A percentile compares a stretch with the other conserved stretches of the same genome.
These are phyloP conservation scores for Picochlorum sp. DNA, from an alignment of 139 green algal genomes.

Conservation along the genomic window DNA sequence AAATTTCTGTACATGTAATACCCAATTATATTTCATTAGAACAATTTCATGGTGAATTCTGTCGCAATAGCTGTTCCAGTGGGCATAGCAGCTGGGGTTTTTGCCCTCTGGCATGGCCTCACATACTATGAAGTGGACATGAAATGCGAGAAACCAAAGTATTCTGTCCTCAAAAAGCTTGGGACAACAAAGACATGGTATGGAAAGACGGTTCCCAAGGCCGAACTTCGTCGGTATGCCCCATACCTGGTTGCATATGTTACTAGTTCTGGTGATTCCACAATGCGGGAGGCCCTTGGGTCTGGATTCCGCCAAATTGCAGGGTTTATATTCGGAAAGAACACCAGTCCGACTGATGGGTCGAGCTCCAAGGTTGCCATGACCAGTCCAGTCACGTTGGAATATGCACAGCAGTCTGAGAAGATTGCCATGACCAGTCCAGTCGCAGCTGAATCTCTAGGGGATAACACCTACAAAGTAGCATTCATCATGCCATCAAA, in stretches of 20 bases:
- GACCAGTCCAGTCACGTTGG: constrained; percentile 46
- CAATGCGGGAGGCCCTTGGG: constrained; percentile 24
- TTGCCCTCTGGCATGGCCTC: neutral
- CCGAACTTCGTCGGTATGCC: constrained; percentile 34
- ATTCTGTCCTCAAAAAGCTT: constrained; percentile 31
- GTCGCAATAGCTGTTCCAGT: constrained; percentile 2
- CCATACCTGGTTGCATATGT: constrained; percentile 46
- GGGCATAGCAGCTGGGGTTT: neutral
- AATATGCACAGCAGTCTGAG: constrained; percentile 19
- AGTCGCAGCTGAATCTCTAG: constrained; percentile 15
- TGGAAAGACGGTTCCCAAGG: neutral
- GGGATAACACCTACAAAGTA: constrained; percentile 23
- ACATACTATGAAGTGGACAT: constrained; percentile 15
- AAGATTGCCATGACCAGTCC: constrained; percentile 33
- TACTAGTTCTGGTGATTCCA: constrained; percentile 10
- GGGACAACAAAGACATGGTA: constrained; percentile 8
- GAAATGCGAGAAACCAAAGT: constrained; percentile 50
- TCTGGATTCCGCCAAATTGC: constrained; percentile 44
- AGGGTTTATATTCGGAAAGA: constrained; percentile 61
- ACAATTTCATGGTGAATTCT: neutral
- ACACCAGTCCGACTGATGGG: constrained; percentile 15
- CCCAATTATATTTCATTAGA: no score
- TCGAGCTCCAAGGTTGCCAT: constrained; percentile 41
- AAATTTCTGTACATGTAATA: no score
- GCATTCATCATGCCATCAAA: constrained; percentile 58